phyloP scores from a whole-genome alignment of 768 basidiomycete genomes.

The Boletus tomentosulus region DNA sequence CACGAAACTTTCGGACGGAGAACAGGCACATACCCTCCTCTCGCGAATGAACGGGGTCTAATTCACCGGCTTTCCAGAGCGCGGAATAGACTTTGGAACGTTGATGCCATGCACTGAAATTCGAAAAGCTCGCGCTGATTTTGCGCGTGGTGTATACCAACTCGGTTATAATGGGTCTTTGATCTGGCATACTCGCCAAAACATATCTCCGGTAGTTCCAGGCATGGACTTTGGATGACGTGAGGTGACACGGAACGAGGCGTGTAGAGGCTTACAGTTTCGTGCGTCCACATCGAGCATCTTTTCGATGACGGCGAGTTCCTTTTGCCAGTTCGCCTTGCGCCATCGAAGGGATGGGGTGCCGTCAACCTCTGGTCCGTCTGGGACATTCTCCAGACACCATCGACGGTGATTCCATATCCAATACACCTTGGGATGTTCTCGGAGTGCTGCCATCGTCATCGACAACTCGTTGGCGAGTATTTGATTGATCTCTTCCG shows the following conservation, averaged over 20 bases:
- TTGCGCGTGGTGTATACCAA: constrained; percentile 83
- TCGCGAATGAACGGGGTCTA: constrained; percentile 51
- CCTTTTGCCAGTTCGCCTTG: constrained; percentile 75
- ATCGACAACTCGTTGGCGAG: constrained; percentile 72
- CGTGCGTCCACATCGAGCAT: constrained; percentile 89
- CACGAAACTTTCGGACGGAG: neutral
- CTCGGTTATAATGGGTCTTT: constrained; percentile 58
- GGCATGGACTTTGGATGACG: constrained; percentile 66
- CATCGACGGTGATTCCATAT: constrained; percentile 98
- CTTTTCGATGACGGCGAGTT: constrained; percentile 84
- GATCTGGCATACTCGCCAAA: constrained; percentile 62
- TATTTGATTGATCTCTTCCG: constrained; percentile 55
- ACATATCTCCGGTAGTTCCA: constrained; percentile 94
- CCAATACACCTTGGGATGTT: constrained; percentile 94
- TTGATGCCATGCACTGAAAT: constrained; percentile 99
- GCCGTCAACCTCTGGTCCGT: constrained; percentile 51
- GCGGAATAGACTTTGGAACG: constrained; percentile 74
- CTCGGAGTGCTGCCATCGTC: constrained; percentile 76
- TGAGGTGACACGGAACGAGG: neutral
- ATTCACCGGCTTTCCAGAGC: constrained; percentile 58
- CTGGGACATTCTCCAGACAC: constrained; percentile 87
- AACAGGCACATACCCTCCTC: constrained; percentile 55
- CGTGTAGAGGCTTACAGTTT: constrained; percentile 64
- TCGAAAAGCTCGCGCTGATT: constrained; percentile 92
- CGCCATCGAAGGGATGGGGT: constrained; percentile 63